Evolutionary conservation across 1,139 yeast species (phyloP).

Genomic region (Kurtzmaniella quercitrusa): DNA sequence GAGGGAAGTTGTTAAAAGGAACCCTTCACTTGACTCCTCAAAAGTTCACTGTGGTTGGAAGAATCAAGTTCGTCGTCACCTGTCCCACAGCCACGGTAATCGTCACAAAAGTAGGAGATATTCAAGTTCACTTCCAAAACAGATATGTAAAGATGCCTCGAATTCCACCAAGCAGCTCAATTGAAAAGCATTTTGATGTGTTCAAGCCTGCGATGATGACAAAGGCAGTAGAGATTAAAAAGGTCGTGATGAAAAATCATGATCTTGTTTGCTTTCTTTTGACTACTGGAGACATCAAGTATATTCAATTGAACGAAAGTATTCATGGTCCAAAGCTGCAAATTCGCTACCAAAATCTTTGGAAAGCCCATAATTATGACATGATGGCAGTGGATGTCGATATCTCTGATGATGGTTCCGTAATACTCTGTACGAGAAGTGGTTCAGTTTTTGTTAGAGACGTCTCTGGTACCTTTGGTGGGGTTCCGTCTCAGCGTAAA

Average conservation of each 20-base stretch:
- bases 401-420: conserved; percentile 64
- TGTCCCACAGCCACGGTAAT: conserved; percentile 72
- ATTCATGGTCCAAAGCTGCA: conserved; percentile 24
- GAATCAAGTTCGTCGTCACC: conserved; percentile 56
- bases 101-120: conserved; percentile 53
- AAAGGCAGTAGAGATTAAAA: conserved; percentile 29
- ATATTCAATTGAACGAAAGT: conserved; percentile 24
- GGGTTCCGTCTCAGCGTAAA: conserved; percentile 19
- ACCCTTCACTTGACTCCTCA: conserved; percentile 38
- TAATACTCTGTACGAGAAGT: conserved; percentile 60
- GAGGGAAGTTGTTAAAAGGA: conserved; percentile 30
- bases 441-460: conserved; percentile 55
- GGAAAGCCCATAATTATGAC: conserved; percentile 54
- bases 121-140: conserved; percentile 59
- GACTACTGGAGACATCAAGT: conserved; percentile 49
- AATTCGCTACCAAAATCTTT: conserved; percentile 28
- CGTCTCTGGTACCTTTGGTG: conserved; percentile 14
- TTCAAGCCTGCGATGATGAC: conserved; percentile 52
- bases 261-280: conserved; percentile 40
- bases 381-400: conserved; percentile 59
- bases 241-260: conserved; percentile 32
- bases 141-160: conserved; percentile 50
- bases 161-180: conserved; percentile 26
- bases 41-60: conserved; percentile 41
- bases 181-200: conserved; percentile 44